Evolutionary conservation across 352 stramenopile species (phyloP), one percentile per base, ranked within the genome.

Genomic region (Phytopythium ostracodes): DNA sequence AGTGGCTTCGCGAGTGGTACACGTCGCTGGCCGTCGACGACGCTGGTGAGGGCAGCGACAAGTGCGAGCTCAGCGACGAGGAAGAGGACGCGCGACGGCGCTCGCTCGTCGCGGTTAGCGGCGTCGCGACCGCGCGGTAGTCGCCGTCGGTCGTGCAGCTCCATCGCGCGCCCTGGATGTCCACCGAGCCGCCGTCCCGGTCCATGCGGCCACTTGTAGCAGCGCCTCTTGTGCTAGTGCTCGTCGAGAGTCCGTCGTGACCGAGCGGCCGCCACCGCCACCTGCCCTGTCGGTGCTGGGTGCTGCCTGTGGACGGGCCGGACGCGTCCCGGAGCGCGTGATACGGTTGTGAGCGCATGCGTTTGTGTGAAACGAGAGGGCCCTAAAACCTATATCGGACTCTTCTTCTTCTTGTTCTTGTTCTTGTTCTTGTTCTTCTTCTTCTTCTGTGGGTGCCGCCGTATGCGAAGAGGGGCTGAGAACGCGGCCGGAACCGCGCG

Each of bases 91-190:
- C 38, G 25, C 15, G 27, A 5, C 44, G 14, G 50, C 47, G 25
- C 53, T 57, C 17, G 29, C 8, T 55, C 18, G 31, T 61, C 67
- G 44, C 35, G 55, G 33, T 50, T 18, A 17, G 60, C n/a, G 77
- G 73, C 25, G 75, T 78, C 12, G 49, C 40, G 11, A 75, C 54
- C 14, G 67, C 72, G 56, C 82, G 73, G 53, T 84, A 84, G 22
- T 42, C 25, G 18, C 18, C 25, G 20, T 31, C 51, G 10, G 2
- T 42, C 36, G 36, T 11, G 36, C 36, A 17, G 36, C 36, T 17
- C 36, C 43, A 25, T 25, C 15, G 43, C 50, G 27, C 22, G 29
- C 29, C 29, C 29, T 33, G 29, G 29, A 33, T 7, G 29, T 7
- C 29, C 29, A 7, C 29, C 29, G 29, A 84, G 22, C 29, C 25